Evolutionary conservation across 192 early-diverging fungal genomes (phyloP), one percentile per base, ranked within the genome.

Genomic region (Umbelopsis sp.): DNA sequence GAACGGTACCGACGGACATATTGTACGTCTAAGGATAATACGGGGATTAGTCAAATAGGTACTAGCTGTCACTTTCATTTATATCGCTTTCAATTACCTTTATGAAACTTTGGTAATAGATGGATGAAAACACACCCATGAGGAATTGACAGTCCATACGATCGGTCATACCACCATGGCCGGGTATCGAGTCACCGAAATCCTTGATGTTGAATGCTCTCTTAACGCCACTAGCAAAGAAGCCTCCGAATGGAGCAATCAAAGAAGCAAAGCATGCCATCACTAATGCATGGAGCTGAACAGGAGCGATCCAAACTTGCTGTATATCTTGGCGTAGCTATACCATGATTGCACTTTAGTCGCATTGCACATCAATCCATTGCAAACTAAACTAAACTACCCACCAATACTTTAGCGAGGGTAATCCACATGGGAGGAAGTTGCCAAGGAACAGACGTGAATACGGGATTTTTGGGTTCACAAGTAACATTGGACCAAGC

Each of bases 91-190:
- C 66, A 72, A 7, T 17, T 47, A 91, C 86, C 82, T 92, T 92
- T 73, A 93, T 90, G 62, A 98, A 98, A 66, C 89, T 92, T 68
- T 89, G 83, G 73, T 91, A 95, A 78, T 98, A 97, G 74, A 96
- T 89, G 77, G 91, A 91, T 43, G 95, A 91, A 76, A 98, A 97
- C 36, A 93, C 81, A 2, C 92, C 95, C 96, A 97, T 98, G 66
- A 99, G 80, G 75, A 99, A 96, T 85, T 99, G 97, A 77, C 97
- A 99, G 77, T 99, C 96, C 86, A 99, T 96, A 29, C 97, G 90
- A 82, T 99, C 97, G 0, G 97, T 97, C 31, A 97, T 85, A 31
- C 97, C 97, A 71, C 97, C 97, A 70, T 99, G 97, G 24, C 97
- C 97, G 7, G 97, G 97, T 70, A 99, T 99, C 38, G 91, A 94